Conservation (phyloP, 2,329 filamentous ascomycete genomes). For the Boeremia lycopersici region DNA sequence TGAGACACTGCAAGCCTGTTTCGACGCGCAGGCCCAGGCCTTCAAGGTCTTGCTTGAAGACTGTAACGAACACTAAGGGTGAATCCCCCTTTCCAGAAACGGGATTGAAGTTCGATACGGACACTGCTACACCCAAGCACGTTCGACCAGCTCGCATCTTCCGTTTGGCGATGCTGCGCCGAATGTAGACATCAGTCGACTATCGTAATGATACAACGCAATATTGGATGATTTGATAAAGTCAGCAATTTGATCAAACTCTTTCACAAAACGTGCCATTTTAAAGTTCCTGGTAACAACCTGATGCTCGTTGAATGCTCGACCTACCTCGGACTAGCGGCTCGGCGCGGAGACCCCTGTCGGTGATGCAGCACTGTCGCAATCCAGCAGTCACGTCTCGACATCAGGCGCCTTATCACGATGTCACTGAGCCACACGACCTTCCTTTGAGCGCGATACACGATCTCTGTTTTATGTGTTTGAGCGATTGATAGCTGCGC, state of each 20-base stretch:
- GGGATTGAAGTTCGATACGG: not conserved
- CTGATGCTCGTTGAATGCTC: not conserved
- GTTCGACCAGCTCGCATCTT: no score
- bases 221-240: not conserved
- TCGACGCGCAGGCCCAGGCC: conserved; percentile 37
- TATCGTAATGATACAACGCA: no score
- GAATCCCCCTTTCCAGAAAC: not conserved
- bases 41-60: conserved; percentile 32
- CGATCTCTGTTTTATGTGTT: not conserved
- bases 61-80: not conserved
- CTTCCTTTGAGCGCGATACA: conserved; percentile 3
- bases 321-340: not conserved
- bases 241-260: not conserved
- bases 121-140: not conserved
- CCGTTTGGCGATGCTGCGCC: not conserved
- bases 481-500: conserved; percentile 1
- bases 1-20: conserved; percentile 29
- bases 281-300: not conserved
- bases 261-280: not conserved
- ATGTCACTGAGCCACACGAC: conserved; percentile 18
- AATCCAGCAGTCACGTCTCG: conserved; percentile 21
- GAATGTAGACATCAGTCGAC: not conserved
- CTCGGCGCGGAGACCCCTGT: conserved; percentile 3
- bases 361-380: conserved; percentile 13
- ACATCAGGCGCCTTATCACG: conserved; percentile 23